Evolutionary conservation across 2,329 filamentous ascomycete genomes (phyloP), one percentile per base, ranked within the genome.

Genomic region (Epicoccum nigrum): DNA sequence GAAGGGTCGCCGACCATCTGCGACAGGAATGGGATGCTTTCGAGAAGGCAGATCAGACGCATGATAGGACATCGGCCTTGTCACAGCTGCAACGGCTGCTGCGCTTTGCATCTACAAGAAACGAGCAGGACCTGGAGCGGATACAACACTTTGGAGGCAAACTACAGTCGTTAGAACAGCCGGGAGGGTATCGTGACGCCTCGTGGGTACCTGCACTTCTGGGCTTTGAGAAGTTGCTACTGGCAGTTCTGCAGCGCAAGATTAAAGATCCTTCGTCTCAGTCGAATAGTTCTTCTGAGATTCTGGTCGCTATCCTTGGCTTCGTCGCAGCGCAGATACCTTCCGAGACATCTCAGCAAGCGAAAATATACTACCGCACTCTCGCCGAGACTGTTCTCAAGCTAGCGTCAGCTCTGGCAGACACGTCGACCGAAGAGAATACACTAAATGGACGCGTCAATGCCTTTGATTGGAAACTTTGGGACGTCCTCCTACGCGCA

Each of bases 1-100:
- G 77, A 53, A 69, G 73, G 42, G 77, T 89, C 55, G 84, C 84
- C 57, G 74, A 81, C 38, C 65, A 46, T 85, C 83, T 75, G 54
- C 73, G 74, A 46, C 55, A 60, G 11, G 56, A 65, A n/a, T 60
- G 65, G 48, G 72, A 75, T 51, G 56, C 63, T 4, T 54, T 60
- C 1, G 70, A 77, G 56, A 44, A 34, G 3, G 25, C 46, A 8
- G 21, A 51, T 64, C 57, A 51, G 7, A 60, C 69, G 16, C 79
- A 79, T 55, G 50, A 40, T 25, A 69, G 73, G 41, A 70, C 69
- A 5, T 71, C 76, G 17, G 72, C 75, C 16, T 59, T 77, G 25
- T 55, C 53, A 34, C 75, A 79, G 55, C 58, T 80, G 30, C 69
- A 73, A 35, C 65, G 72, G 12, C 63, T 81, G 42, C 64, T 80